Evolutionary conservation across 345 rosid genomes (phyloP), one percentile per base, ranked within the genome.

Genomic region (Pelargonium nanum): DNA sequence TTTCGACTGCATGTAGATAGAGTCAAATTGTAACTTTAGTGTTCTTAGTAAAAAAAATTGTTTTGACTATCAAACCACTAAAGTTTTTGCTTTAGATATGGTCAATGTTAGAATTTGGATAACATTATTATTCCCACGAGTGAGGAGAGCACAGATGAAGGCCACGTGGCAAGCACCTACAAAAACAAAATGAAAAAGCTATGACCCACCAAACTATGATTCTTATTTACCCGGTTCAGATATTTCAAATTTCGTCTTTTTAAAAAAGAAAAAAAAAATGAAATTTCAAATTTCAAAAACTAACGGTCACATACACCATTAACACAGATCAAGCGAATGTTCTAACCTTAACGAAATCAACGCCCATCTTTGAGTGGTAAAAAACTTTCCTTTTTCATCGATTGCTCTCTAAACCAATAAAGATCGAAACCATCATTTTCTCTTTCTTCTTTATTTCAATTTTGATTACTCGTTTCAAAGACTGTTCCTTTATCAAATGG

Each of bases 401-500:
- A 30, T 30, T 30, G 40, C 40, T 30, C 40, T 30, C 40, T 30
- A 6, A 30, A 30, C n/a, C n/a, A n/a, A n/a, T n/a, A n/a, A n/a
- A n/a, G n/a, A 30, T 30, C 10, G 40, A 30, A 30, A 30, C n/a
- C n/a, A n/a, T 30, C 40, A 30, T 30, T 30, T 30, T 30, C 40
- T 30, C 40, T 30, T 30, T 30, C 40, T 5, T 30, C 48, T 40
- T 40, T 40, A 40, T 40, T 40, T 40, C 48, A 12, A 40, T 40
- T 40, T 40, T 17, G 48, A 40, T 40, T 40, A 7, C 15, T 40
- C 16, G 48, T 6, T 40, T 40, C 48, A 12, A 40, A 40, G 13
- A 40, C 15, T 40, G 48, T 40, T 24, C 17, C 59, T 59, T 60
- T 19, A 15, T 55, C 23, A 24, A 45, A 32, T 25, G 60, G 59